These are phyloP conservation scores for Neocallimastix lanati DNA, from an alignment of 192 early-diverging fungal genomes.

Conservation along the genomic window DNA sequence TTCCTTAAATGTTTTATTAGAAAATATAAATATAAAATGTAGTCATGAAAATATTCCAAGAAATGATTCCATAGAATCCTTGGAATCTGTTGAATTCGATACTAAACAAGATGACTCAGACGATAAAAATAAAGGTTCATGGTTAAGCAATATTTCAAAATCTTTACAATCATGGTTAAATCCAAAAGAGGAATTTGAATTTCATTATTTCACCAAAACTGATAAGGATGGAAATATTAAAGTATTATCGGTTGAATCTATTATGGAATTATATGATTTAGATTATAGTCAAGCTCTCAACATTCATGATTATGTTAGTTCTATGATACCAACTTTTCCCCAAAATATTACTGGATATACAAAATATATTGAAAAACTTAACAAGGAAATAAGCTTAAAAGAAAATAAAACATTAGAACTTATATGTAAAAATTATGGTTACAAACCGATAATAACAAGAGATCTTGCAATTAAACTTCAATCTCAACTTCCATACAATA, in stretches of 20 bases:
- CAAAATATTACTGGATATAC: not conserved
- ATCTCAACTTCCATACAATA: not conserved
- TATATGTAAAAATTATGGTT: not conserved
- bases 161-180: too few relatives aligned
- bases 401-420: not conserved
- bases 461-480: not conserved
- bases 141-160: too few relatives aligned
- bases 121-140: too few relatives aligned
- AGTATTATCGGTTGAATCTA: not conserved
- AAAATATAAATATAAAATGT: not conserved
- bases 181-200: too few relatives aligned
- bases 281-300: not conserved
- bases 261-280: not conserved
- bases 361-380: not conserved
- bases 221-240: not conserved
- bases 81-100: too few relatives aligned
- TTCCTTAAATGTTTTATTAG: not conserved
- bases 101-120: not conserved
- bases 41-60: too few relatives aligned
- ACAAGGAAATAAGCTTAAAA: not conserved
- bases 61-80: too few relatives aligned
- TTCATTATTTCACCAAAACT: not conserved
- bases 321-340: not conserved
- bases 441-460: not conserved
- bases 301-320: not conserved